A percentile compares a stretch with the other conserved stretches of the same genome.
Evolutionary conservation across 495 filamentous ascomycete species (phyloP).

Genomic region (Penicillium crystallinum): DNA sequence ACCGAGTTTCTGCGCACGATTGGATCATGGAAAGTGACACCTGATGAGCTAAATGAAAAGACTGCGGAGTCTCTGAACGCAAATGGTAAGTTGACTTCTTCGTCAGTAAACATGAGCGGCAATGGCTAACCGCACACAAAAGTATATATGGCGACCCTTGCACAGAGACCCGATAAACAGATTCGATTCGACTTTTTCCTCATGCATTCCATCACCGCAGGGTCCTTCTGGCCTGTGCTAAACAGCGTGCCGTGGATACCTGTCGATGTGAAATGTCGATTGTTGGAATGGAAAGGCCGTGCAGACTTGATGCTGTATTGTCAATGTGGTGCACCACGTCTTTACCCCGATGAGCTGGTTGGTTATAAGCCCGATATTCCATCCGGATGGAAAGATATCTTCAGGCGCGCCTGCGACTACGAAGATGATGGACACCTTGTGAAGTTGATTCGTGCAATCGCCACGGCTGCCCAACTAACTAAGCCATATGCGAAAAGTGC

Average conservation of each 20-base stretch:
- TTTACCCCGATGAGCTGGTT: slow-evolving; percentile 4
- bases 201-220: slow-evolving; percentile 36
- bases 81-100: not conserved
- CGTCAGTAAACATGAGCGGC: not conserved
- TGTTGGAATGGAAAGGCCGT: slow-evolving; percentile 36
- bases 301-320: slow-evolving; percentile 34
- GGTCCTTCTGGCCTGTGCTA: slow-evolving; percentile 26
- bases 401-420: not conserved
- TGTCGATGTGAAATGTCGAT: slow-evolving; percentile 18
- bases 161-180: slow-evolving; percentile 21
- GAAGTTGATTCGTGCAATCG: not conserved
- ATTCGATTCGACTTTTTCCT: slow-evolving; percentile 38
- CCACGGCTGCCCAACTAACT: not conserved
- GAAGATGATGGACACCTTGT: not conserved
- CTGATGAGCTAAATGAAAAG: not conserved
- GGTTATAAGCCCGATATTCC: not conserved
- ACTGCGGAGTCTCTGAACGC: not conserved
- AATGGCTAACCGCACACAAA: not conserved
- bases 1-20: no score
- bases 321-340: slow-evolving; percentile 15
- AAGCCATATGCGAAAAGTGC: not conserved
- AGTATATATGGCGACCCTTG: not conserved
- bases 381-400: not conserved
- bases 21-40: no score
- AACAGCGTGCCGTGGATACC: slow-evolving; percentile 25